Percentiles rank a stretch among this genome's conserved stretches.
These are phyloP conservation scores for Hermanozyma aechmeae DNA, from an alignment of 805 yeast genomes.

Conservation along the genomic window DNA sequence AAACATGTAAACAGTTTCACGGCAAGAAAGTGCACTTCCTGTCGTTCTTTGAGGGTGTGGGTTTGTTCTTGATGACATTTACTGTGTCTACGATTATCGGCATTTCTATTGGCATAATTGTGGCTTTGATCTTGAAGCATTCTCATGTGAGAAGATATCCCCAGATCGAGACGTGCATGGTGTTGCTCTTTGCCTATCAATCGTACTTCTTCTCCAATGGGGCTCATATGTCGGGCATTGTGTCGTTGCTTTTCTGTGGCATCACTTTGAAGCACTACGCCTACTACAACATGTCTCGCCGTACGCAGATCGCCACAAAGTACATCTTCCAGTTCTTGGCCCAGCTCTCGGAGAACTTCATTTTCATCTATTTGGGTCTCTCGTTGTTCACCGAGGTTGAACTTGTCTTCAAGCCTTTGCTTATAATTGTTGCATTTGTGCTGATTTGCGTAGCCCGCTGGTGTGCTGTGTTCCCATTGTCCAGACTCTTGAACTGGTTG, in stretches of 20 bases:
- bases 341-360: constrained; percentile 91
- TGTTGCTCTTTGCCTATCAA: constrained; percentile 84
- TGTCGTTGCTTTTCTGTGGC: constrained; percentile 89
- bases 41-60: constrained; percentile 87
- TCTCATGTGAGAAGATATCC: constrained; percentile 90
- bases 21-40: constrained; percentile 67
- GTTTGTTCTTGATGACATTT: constrained; percentile 87
- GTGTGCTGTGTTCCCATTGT: constrained; percentile 95
- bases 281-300: constrained; percentile 91
- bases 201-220: constrained; percentile 97
- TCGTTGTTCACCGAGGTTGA: constrained; percentile 95
- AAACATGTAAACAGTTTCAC: constrained; percentile 93
- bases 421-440: constrained; percentile 81
- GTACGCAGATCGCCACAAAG: constrained; percentile 94
- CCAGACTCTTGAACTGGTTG: constrained; percentile 74
- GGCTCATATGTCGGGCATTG: constrained; percentile 99
- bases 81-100: constrained; percentile 89
- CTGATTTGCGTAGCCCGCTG: constrained; percentile 93
- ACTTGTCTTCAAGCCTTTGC: constrained; percentile 84
- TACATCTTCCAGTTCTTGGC: constrained; percentile 91
- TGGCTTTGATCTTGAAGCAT: constrained; percentile 85
- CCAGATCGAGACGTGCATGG: constrained; percentile 93
- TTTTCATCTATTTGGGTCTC: constrained; percentile 88
- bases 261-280: constrained; percentile 96
- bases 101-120: constrained; percentile 73